Conservation (phyloP, 208 protist genomes). For the Trypanosoma conorhini region DNA sequence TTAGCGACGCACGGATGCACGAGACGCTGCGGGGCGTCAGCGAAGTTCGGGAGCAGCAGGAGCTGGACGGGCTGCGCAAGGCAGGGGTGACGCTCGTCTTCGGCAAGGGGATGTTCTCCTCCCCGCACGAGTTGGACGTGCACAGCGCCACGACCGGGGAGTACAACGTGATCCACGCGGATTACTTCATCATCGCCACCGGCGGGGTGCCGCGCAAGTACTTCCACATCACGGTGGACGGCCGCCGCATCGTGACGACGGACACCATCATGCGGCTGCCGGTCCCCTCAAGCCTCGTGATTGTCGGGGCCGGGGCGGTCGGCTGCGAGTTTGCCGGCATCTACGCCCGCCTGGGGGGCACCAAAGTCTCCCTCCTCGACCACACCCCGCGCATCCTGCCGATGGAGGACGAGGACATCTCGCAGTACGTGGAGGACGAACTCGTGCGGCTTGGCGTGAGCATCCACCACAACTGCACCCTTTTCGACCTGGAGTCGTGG, state of each 20-base stretch:
- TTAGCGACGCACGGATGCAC: constrained; percentile 39
- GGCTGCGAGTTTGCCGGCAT: constrained; percentile 82
- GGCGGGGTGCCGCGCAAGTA: constrained; percentile 50
- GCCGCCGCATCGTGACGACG: constrained; percentile 44
- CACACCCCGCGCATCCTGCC: constrained; percentile 52
- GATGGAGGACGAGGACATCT: constrained; percentile 70
- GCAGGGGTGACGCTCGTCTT: constrained; percentile 55
- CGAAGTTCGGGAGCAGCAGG: constrained; percentile 40
- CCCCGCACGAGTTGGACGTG: constrained; percentile 52
- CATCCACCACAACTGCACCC: constrained; percentile 49
- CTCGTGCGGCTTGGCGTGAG: constrained; percentile 48
- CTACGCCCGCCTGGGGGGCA: constrained; percentile 62
- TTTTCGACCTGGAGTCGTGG: constrained; percentile 56
- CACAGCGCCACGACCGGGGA: constrained; percentile 42
- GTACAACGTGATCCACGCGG: constrained; percentile 55
- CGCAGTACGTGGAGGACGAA: constrained; percentile 41
- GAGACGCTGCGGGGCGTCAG: constrained; percentile 41
- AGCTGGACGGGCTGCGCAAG: constrained; percentile 27
- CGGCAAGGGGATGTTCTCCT: constrained; percentile 64
- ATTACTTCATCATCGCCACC: constrained; percentile 80
- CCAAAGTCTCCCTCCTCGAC: constrained; percentile 60
- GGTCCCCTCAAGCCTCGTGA: constrained; percentile 63
- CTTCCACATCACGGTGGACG: constrained; percentile 41
- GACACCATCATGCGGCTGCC: constrained; percentile 53
- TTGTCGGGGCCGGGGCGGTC: constrained; percentile 61